These are phyloP conservation scores for Fusarium camptoceras DNA, from an alignment of 2,329 filamentous ascomycete species.

Conservation along the genomic window DNA sequence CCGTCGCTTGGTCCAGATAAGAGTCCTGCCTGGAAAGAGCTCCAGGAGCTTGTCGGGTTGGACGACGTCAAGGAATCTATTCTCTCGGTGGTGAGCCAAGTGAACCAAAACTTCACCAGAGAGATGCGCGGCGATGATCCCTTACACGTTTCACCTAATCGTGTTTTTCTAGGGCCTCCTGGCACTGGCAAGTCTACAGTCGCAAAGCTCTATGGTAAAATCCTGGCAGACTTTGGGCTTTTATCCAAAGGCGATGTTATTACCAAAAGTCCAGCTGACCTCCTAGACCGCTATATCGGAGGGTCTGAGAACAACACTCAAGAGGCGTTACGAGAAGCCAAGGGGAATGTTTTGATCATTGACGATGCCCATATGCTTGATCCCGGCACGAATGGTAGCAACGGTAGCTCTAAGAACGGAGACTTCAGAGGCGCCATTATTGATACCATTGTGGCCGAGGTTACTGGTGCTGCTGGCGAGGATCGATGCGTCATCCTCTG, in stretches of 20 bases:
- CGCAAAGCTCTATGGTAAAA: slow-evolving; percentile 75
- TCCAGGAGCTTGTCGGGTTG: slow-evolving; percentile 70
- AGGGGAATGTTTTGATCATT: slow-evolving; percentile 80
- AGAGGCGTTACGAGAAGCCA: slow-evolving; percentile 71
- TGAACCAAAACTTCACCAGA: slow-evolving; percentile 72
- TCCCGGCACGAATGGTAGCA: slow-evolving; percentile 50
- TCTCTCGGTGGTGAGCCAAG: slow-evolving; percentile 58
- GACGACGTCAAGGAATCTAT: slow-evolving; percentile 67
- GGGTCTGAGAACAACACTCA: slow-evolving; percentile 78
- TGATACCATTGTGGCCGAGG: slow-evolving; percentile 80
- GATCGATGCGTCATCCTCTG: slow-evolving; percentile 79
- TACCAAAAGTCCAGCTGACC: slow-evolving; percentile 78
- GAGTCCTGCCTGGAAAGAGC: slow-evolving; percentile 67
- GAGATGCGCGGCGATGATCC: slow-evolving; percentile 70
- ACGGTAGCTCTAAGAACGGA: slow-evolving; percentile 48
- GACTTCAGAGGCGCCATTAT: slow-evolving; percentile 73
- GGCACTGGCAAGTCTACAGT: slow-evolving; percentile 81
- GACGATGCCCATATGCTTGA: slow-evolving; percentile 80
- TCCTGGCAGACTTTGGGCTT: slow-evolving; percentile 74
- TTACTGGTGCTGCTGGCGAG: slow-evolving; percentile 76
- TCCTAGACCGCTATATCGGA: slow-evolving; percentile 72
- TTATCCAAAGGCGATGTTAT: slow-evolving; percentile 66
- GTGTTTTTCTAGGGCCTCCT: slow-evolving; percentile 76
- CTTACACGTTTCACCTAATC: slow-evolving; percentile 71
- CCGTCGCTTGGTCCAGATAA: slow-evolving; percentile 64